Conservation (phyloP, 306 rosid genomes). For the Citrullus mucosospermus region DNA sequence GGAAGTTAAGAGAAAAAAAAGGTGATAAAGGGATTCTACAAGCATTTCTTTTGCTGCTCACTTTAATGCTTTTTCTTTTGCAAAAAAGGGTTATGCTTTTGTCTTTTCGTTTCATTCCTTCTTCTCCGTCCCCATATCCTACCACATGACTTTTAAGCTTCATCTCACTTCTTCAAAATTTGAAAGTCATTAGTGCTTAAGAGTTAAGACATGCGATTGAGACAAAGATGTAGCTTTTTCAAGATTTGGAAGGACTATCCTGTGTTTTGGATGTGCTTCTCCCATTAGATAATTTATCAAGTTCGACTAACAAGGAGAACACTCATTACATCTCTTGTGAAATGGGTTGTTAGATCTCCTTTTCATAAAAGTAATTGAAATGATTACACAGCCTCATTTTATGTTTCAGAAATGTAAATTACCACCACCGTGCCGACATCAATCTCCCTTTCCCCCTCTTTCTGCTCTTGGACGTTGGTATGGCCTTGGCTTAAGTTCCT, state of each 20-base stretch:
- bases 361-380: neutral
- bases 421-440: neutral
- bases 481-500: neutral
- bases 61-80: conserved; percentile 23
- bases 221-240: conserved; percentile 4
- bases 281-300: neutral
- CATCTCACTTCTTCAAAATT: neutral
- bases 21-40: conserved; percentile 14
- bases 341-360: neutral
- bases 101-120: conserved; percentile 11
- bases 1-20: neutral
- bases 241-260: neutral
- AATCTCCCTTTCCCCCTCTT: neutral
- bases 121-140: neutral
- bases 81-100: conserved; percentile 23
- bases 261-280: neutral
- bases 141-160: neutral
- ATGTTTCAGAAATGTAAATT: neutral
- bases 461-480: neutral
- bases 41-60: conserved; percentile 16
- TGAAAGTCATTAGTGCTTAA: neutral
- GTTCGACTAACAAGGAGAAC: neutral
- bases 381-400: neutral
- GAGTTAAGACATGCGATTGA: conserved; percentile 2
- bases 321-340: neutral